These are phyloP conservation scores for Acidiella bohemica DNA, from an alignment of 495 filamentous ascomycete species.

Conservation along the genomic window DNA sequence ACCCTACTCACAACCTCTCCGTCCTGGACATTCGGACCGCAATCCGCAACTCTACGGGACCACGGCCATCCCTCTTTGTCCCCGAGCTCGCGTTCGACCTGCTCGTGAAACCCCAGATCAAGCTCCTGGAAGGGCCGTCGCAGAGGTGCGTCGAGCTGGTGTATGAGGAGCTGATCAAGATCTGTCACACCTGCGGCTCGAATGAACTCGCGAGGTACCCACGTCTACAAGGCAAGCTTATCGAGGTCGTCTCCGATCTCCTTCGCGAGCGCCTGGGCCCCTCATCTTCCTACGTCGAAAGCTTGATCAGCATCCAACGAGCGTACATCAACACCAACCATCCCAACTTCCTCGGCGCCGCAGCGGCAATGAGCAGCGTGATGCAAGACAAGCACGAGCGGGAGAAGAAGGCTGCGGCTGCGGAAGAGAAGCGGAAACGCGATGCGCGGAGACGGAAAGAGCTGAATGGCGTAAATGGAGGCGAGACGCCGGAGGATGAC, in stretches of 20 bases:
- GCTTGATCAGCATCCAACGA: conserved; percentile 88
- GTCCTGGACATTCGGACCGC: conserved; percentile 95
- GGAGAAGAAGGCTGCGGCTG: conserved; percentile 63
- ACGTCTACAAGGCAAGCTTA: conserved; percentile 87
- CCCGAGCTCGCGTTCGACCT: conserved; percentile 96
- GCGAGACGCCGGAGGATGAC: conserved; percentile 52
- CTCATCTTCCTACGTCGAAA: conserved; percentile 80
- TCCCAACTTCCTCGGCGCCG: conserved; percentile 93
- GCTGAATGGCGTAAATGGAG: conserved; percentile 59
- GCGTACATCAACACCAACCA: conserved; percentile 99
- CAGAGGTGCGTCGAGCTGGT: conserved; percentile 96
- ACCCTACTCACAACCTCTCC: conserved; percentile 87
- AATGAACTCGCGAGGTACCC: conserved; percentile 86
- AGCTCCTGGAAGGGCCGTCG: conserved; percentile 85
- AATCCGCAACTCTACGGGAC: conserved; percentile 95
- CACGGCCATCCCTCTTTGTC: conserved; percentile 88
- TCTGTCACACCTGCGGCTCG: conserved; percentile 95
- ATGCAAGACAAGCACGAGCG: conserved; percentile 88
- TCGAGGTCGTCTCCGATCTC: conserved; percentile 95
- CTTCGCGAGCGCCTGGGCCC: conserved; percentile 85
- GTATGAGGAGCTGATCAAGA: conserved; percentile 98
- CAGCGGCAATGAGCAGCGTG: conserved; percentile 94
- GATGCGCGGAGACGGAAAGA: conserved; percentile 74
- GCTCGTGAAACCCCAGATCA: conserved; percentile 96
- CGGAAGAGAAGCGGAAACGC: conserved; percentile 71